Percentiles rank a stretch among this genome's conserved stretches.
Evolutionary conservation across 2,329 filamentous ascomycete genomes (phyloP).

Genomic region (Mariannaea sp.): DNA sequence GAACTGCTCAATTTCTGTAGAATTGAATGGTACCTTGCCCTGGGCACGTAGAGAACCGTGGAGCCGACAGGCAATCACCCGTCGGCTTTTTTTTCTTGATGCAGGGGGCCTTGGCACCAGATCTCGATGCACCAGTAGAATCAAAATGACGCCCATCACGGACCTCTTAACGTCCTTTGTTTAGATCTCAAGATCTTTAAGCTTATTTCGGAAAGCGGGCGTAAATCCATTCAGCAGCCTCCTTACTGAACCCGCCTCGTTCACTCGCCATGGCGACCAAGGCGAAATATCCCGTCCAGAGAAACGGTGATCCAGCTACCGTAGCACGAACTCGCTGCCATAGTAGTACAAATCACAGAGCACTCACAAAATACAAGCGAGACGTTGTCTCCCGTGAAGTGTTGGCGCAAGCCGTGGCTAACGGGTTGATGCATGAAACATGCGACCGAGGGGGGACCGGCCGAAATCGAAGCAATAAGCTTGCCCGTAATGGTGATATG

Average conservation of each 20-base stretch:
- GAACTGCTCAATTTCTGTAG: too few species aligned
- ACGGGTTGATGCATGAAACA: conserved; percentile 18
- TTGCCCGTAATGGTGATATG: not conserved
- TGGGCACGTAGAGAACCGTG: too few species aligned
- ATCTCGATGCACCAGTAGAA: not conserved
- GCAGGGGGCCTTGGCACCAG: not conserved
- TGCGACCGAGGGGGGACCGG: conserved; percentile 8
- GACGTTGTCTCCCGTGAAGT: conserved; percentile 10
- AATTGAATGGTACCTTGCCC: too few species aligned
- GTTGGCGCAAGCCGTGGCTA: conserved; percentile 7
- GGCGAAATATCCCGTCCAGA: not conserved
- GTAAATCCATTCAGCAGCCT: not conserved
- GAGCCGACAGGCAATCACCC: conserved; percentile 1
- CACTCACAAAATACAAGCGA: conserved; percentile 32
- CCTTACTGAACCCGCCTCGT: not conserved
- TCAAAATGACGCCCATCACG: not conserved
- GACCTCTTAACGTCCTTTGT: not conserved
- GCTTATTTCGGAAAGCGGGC: not conserved
- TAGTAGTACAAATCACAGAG: conserved; percentile 26
- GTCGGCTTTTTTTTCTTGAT: conserved; percentile 2
- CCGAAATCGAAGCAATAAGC: conserved; percentile 13
- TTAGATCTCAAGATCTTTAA: not conserved
- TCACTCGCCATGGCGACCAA: not conserved
- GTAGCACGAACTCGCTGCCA: conserved; percentile 24
- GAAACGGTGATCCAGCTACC: not conserved